Evolutionary conservation across 768 basidiomycete genomes (phyloP), one percentile per base, ranked within the genome.

Genomic region (Leccinum longicurvipes): DNA sequence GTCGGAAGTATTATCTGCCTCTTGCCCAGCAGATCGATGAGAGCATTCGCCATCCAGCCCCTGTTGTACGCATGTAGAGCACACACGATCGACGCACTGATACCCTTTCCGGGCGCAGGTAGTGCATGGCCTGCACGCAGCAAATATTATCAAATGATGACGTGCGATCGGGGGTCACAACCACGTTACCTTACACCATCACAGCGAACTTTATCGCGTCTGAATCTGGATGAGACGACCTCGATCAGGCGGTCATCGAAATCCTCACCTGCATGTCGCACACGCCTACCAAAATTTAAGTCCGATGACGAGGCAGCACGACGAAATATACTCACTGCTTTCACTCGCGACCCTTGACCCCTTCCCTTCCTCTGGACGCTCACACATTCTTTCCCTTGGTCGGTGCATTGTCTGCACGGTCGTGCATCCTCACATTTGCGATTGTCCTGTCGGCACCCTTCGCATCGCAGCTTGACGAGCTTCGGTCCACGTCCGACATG

Each of bases 131-230:
- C 82, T 82, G 56, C 44, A 52, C 54, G 54, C 47, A 57, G 55
- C 49, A 48, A 32, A 51, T 24, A 47, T 60, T 8, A 47, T 55
- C 41, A 32, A 47, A 56, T 41, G 27, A 39, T 39, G 29, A 56
- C 9, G 55, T 32, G 46, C 32, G 34, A 48, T 49, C 17, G 31
- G n/a, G 45, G 11, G 48, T 41, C 53, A 46, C 52, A 53, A 12
- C 50, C 32, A 56, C 60, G 64, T 60, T 66, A 83, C 83, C 82
- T 77, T 55, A 74, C 69, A 15, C 84, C 84, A 62, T 83, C 80
- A 65, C 85, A 86, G 4, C 82, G 78, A 56, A 82, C 77, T 67
- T 86, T 86, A 67, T 84, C 80, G 31, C 79, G 81, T 69, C 84
- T 85, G 57, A 48, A 55, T 53, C 60, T 58, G 51, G 58, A 52